phyloP scores from a whole-genome alignment of 495 filamentous ascomycete genomes.

The Cladorrhinum samala region DNA sequence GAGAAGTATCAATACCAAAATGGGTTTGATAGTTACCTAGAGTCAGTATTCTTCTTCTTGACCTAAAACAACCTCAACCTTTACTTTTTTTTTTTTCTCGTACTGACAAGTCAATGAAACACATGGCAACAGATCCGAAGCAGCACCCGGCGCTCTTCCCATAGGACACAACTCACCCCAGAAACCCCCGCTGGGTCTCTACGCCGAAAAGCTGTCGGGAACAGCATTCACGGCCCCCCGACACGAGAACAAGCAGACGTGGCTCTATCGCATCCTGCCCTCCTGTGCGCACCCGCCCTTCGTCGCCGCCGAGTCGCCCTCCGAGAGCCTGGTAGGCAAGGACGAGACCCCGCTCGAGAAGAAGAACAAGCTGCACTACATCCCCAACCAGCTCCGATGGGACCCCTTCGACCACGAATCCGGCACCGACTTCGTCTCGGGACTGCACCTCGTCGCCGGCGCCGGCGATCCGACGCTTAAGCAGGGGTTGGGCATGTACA shows the following conservation, averaged over 20 bases:
- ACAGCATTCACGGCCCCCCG: conserved; percentile 90
- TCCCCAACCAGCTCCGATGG: conserved; percentile 89
- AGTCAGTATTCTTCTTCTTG: conserved; percentile 35
- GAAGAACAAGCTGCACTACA: conserved; percentile 51
- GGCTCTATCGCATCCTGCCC: conserved; percentile 90
- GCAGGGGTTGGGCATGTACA: conserved; percentile 70
- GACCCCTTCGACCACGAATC: conserved; percentile 73
- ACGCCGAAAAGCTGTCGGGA: conserved; percentile 89
- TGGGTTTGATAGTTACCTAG: conserved; percentile 61
- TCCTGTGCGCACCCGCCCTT: conserved; percentile 77
- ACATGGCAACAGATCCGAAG: conserved; percentile 41
- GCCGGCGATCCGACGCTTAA: conserved; percentile 81
- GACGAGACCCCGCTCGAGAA: conserved; percentile 13
- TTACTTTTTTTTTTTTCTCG: background rate
- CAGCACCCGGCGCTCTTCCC: conserved; percentile 42
- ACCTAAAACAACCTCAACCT: background rate
- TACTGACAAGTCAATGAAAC: background rate
- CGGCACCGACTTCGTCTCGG: conserved; percentile 68
- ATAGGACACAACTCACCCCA: conserved; percentile 80
- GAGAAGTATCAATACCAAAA: conserved; percentile 62
- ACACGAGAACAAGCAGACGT: conserved; percentile 82
- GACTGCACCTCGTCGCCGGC: conserved; percentile 70
- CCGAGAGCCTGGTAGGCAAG: too few species aligned
- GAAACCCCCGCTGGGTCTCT: conserved; percentile 76
- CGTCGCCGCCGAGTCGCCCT: too few species aligned